Conservation (phyloP, 805 yeast genomes). For the Starmerella stigmatis region DNA sequence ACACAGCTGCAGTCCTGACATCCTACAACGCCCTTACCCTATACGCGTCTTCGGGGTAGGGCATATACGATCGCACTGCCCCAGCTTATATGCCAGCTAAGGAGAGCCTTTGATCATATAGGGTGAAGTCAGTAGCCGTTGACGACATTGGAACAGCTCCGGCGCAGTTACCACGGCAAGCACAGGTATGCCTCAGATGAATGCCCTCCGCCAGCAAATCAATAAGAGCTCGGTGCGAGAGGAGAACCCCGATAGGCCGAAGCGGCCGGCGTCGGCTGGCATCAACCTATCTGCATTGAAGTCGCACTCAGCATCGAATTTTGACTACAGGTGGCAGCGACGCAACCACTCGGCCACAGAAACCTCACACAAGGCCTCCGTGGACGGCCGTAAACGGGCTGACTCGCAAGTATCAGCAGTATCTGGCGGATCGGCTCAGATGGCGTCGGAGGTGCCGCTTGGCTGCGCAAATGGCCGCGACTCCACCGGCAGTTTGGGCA, state of each 20-base stretch:
- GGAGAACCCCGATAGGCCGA: not conserved
- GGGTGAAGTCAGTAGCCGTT: not conserved
- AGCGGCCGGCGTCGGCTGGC: constrained; percentile 1
- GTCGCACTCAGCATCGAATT: not conserved
- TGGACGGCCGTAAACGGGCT: not conserved
- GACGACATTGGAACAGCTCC: not conserved
- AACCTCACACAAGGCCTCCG: not conserved
- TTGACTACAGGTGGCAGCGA: constrained; percentile 4
- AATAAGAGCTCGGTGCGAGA: constrained; percentile 5
- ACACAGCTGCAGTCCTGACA: too few relatives aligned
- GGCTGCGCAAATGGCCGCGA: constrained; percentile 3
- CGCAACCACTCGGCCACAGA: not conserved
- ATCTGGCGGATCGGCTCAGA: not conserved
- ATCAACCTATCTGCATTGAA: not conserved
- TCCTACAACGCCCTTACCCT: not conserved
- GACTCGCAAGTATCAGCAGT: not conserved
- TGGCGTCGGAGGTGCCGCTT: not conserved
- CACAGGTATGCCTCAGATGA: not conserved
- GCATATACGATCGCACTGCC: not conserved
- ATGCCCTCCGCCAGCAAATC: constrained; percentile 8
- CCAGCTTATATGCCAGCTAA: not conserved
- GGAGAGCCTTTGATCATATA: not conserved
- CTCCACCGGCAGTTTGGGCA: not conserved
- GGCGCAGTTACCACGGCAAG: not conserved
- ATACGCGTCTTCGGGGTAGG: constrained; percentile 6